Evolutionary conservation across 345 rosid species (phyloP), one percentile per base, ranked within the genome.

Genomic region (Corymbia maculata): DNA sequence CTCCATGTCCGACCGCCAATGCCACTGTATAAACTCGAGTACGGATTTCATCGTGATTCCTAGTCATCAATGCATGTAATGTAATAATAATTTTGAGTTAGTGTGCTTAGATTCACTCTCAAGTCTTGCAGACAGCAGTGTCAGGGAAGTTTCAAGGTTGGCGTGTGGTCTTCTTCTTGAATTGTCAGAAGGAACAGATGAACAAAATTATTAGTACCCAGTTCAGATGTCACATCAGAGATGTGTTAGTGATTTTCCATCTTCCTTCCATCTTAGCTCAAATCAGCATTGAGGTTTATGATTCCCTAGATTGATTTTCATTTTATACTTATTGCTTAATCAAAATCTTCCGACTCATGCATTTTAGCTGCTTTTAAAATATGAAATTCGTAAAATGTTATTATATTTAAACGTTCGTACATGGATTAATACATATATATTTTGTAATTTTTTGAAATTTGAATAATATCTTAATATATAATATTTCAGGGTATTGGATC

Each of bases 31-130:
- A 36, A 28, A 64, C 16, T 28, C 0, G 1, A 28, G 7, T 13
- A 28, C 0, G 0, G 70, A 64, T 64, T 36, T 64, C 17, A 13
- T n/a, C 7, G 36, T 17, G 0, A 13, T 28, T 64, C 70, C 36
- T 64, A 13, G 70, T n/a, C 36, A n/a, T 13, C 36, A 13, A 13
- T 28, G 36, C 36, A 64, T 13, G 70, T 28, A 64, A 28, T 64
- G 36, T 64, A 6, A 64, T 17, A 64, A 3, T 64, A 64, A 13
- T 64, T 59, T 64, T n/a, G 4, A 64, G 70, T 64, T 16, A 6
- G 4, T 13, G 9, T 64, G 70, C 32, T 64, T 8, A 64, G 75
- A 26, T n/a, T 64, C 75, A 64, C 42, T n/a, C 75, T 64, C 75
- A 0, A 64, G 36, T n/a, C 36, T 24, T 64, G 36, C n/a, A 64